Conservation (phyloP, 163 green algal genomes). For the Chlamydomonas reinhardtii region DNA sequence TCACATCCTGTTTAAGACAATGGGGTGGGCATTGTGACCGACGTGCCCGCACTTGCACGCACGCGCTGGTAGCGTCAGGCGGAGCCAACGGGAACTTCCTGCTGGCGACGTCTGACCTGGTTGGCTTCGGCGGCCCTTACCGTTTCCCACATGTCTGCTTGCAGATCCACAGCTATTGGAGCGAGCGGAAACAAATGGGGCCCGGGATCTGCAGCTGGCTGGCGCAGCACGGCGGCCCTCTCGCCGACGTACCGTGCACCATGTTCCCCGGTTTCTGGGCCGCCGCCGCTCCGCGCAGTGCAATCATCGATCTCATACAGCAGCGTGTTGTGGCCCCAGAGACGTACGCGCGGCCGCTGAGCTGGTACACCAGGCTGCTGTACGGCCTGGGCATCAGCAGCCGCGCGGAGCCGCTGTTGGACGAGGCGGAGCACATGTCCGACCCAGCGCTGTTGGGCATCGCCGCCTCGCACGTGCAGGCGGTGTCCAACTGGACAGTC, state of each 20-base stretch:
- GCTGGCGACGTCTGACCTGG: too few relatives aligned
- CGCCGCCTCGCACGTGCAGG: slow-evolving; percentile 7
- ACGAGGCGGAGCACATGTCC: slow-evolving; percentile 1
- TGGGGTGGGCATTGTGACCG: too few relatives aligned
- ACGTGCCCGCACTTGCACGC: too few relatives aligned
- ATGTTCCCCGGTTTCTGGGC: slow-evolving; percentile 13
- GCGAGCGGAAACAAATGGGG: neutral
- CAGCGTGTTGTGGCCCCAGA: slow-evolving; percentile 18
- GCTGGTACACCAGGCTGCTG: neutral
- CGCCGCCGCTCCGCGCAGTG: neutral
- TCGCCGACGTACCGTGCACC: neutral
- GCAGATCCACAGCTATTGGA: slow-evolving; percentile 1
- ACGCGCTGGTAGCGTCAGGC: too few relatives aligned
- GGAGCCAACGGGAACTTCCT: too few relatives aligned
- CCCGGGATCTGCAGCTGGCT: neutral
- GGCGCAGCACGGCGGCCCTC: neutral
- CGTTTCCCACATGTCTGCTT: too few relatives aligned
- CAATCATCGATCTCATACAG: neutral
- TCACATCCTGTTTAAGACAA: too few relatives aligned
- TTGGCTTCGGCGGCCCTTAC: too few relatives aligned
- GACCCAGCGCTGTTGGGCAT: slow-evolving; percentile 10
- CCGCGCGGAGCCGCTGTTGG: neutral
- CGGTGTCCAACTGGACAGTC: slow-evolving; percentile 12
- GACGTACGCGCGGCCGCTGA: slow-evolving; percentile 11
- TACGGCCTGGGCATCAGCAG: slow-evolving; percentile 18